Evolutionary conservation across 352 stramenopile species (phyloP).

Genomic region (Lagenidium giganteum): DNA sequence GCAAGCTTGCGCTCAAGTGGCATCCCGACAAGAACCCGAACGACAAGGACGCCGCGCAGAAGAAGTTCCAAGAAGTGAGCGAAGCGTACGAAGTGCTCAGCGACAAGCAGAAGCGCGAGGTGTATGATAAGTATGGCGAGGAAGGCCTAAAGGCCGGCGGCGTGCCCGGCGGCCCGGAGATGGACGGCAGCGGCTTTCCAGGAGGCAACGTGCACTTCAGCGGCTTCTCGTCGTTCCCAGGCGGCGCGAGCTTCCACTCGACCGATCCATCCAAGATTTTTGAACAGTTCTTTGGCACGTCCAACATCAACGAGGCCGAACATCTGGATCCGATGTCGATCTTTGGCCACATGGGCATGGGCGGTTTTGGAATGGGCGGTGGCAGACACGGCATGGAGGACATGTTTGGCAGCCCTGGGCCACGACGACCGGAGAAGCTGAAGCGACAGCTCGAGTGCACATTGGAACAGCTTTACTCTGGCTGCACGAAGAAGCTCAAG

Average conservation of each 20-base stretch:
- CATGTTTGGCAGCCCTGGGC: constrained; percentile 28
- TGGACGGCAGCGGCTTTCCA: constrained; percentile 20
- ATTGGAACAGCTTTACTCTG: constrained; percentile 84
- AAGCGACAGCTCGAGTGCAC: constrained; percentile 89
- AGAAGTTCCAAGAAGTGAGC: constrained; percentile 92
- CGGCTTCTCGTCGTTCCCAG: constrained; percentile 79
- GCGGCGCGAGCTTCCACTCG: constrained; percentile 54
- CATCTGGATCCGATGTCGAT: constrained; percentile 53
- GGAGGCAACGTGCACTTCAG: constrained; percentile 35
- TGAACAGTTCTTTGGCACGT: constrained; percentile 88
- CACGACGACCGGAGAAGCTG: constrained; percentile 42
- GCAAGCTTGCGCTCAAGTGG: constrained; percentile 89
- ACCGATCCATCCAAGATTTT: constrained; percentile 86
- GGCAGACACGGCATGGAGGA: constrained; percentile 24
- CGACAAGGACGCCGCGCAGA: constrained; percentile 72
- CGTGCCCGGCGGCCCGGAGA: constrained; percentile 9
- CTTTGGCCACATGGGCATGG: constrained; percentile 47
- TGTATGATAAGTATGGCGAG: constrained; percentile 92
- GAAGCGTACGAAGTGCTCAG: constrained; percentile 92
- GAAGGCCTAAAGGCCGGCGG: constrained; percentile 77
- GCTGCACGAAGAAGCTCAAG: constrained; percentile 91
- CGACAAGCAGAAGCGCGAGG: constrained; percentile 90
- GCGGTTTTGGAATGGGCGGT: constrained; percentile 23
- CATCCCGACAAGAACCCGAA: constrained; percentile 92
- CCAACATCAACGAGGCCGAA: constrained; percentile 73